A percentile compares a stretch with the other conserved stretches of the same genome.
phyloP scores from a whole-genome alignment of 2,329 filamentous ascomycete genomes.

The Dothidotthia symphoricarpi region DNA sequence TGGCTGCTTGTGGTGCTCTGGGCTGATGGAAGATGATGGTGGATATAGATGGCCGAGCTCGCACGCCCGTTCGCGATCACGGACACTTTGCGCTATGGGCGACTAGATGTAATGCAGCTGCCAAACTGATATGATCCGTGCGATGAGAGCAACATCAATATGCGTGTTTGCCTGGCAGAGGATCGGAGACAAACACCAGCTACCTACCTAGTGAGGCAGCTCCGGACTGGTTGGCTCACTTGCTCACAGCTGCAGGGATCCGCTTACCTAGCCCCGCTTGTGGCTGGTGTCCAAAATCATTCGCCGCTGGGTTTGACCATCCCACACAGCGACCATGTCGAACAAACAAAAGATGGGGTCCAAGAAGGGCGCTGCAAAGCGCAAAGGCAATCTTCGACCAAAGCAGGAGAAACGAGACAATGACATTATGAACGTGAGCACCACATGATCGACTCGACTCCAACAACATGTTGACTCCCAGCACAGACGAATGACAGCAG shows the following conservation, averaged over 20 bases:
- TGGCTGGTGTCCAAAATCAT: constrained; percentile 22
- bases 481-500: constrained; percentile 80
- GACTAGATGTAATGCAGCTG: constrained; percentile 8
- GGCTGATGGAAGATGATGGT: too few relatives aligned
- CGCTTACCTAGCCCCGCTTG: constrained; percentile 20
- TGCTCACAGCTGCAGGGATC: constrained; percentile 17
- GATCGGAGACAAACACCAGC: too few relatives aligned
- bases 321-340: constrained; percentile 11
- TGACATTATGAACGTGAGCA: constrained; percentile 56
- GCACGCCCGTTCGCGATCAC: constrained; percentile 10
- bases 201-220: constrained; percentile 2
- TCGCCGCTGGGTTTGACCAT: constrained; percentile 7
- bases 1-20: constrained; percentile 9
- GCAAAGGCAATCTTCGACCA: constrained; percentile 16
- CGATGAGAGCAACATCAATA: constrained; percentile 14
- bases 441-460: background rate
- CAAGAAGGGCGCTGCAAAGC: constrained; percentile 13
- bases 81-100: constrained; percentile 9
- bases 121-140: constrained; percentile 1
- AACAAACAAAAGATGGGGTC: constrained; percentile 10
- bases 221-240: constrained; percentile 3
- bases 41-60: too few relatives aligned
- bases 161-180: too few relatives aligned
- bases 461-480: constrained; percentile 7
- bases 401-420: constrained; percentile 48